Evolutionary conservation across 306 rosid species (phyloP).

Genomic region (Trichosanthes truncata): DNA sequence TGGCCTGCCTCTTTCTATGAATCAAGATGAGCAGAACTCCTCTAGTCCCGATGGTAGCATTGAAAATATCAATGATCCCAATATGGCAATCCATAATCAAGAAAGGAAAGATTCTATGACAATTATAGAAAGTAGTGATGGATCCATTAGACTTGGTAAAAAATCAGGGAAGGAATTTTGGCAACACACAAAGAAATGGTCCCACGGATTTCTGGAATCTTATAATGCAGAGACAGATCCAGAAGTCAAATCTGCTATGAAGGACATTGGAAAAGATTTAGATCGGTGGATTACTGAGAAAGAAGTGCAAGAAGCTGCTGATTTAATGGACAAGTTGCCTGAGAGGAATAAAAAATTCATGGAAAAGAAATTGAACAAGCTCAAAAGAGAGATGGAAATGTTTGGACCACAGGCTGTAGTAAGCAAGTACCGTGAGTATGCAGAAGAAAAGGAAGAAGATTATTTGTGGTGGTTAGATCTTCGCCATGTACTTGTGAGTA

Average conservation of each 20-base stretch:
- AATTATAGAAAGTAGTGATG: slow-evolving; percentile 82
- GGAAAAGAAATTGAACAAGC: slow-evolving; percentile 71
- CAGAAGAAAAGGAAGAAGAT: slow-evolving; percentile 71
- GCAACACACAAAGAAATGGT: slow-evolving; percentile 98
- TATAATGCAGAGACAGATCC: slow-evolving; percentile 84
- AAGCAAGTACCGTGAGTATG: slow-evolving; percentile 82
- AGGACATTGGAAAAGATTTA: slow-evolving; percentile 73
- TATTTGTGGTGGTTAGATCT: slow-evolving; percentile 97
- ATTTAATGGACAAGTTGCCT: slow-evolving; percentile 52
- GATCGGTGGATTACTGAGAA: slow-evolving; percentile 90
- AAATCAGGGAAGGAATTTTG: slow-evolving; percentile 90
- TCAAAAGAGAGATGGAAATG: slow-evolving; percentile 91
- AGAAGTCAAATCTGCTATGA: slow-evolving; percentile 67
- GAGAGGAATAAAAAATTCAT: slow-evolving; percentile 47
- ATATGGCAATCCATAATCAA: slow-evolving; percentile 6
- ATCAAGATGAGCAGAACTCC: slow-evolving; percentile 29
- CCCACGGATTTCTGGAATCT: slow-evolving; percentile 68
- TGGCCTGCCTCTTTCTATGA: slow-evolving; percentile 19
- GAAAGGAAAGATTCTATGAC: slow-evolving; percentile 37
- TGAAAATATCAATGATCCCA: slow-evolving; percentile 17
- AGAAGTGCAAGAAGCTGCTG: slow-evolving; percentile 82
- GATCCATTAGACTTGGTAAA: slow-evolving; percentile 71
- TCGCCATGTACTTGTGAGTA: slow-evolving; percentile 57
- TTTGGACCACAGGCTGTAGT: slow-evolving; percentile 96
- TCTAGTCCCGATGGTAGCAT: slow-evolving; percentile 26